Base-by-base conservation (phyloP, 192 early-diverging fungal genomes). In the Mortierella claussenii region DNA sequence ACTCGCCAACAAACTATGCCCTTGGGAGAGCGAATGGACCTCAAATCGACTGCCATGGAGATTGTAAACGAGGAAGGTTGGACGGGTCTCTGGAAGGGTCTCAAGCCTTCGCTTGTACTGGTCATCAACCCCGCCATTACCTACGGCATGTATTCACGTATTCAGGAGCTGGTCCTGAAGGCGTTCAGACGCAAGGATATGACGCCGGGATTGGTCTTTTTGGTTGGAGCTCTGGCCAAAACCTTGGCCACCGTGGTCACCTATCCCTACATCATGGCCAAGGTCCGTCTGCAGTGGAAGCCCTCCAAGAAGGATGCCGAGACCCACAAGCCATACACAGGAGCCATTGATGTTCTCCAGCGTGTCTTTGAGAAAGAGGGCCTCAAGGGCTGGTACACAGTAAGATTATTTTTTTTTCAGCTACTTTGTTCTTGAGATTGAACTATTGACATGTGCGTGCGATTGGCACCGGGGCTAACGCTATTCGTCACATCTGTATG, bases 191-290 rank as follows among this genome's bases (percentile, higher is more conserved):
- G 49, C 11, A 80, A 80, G 75, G 62, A 57, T 20, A 68, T 99
- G 66, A 81, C 89, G 13, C 86, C 93, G 18, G 89, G 86, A n/a
- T 85, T 96, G 68, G 91, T 92, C n/a, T 99, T 99, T 65, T 82
- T 92, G 73, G 89, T 95, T 31, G 96, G 95, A n/a, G 98, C 97
- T 12, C 49, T 97, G 27, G 87, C 93, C 36, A 99, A 99, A 69
- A 95, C 96, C 0, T 78, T 99, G 73, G 97, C 92, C 8, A 95
- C 93, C 23, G 79, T 92, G 15, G 69, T 92, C 52, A 93, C 89
- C 18, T 94, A 99, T 65, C 96, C 97, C 24, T 99, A 98, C 69
- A 99, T 99, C 78, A 98, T 99, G 97, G 97, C 97, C 45, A 99
- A 99, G 68, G 95, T 98, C 23, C 83, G 95, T 50, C 87, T 99